A percentile compares a stretch with the other conserved stretches of the same genome.
phyloP scores from a whole-genome alignment of 2,329 filamentous ascomycete species.

The Gnomoniopsis sp. region DNA sequence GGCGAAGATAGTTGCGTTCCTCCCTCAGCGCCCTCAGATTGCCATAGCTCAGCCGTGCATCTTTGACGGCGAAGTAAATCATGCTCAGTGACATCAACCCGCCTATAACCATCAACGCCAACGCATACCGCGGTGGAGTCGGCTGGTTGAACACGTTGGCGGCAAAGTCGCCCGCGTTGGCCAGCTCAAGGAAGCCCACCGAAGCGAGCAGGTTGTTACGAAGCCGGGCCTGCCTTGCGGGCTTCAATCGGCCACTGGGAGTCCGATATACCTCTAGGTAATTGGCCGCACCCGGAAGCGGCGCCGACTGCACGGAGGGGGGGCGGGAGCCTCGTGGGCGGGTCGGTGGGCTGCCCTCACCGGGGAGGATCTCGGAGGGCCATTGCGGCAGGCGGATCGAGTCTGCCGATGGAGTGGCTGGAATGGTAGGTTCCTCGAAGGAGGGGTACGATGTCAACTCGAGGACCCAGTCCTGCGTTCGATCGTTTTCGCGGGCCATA shows the following conservation, averaged over 20 bases:
- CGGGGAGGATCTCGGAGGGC: conserved; percentile 11
- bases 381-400: conserved; percentile 1
- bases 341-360: neutral
- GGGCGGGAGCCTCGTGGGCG: neutral
- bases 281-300: conserved; percentile 14
- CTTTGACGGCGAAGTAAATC: conserved; percentile 42
- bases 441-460: conserved; percentile 11
- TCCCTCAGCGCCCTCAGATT: conserved; percentile 43
- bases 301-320: conserved; percentile 6
- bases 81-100: conserved; percentile 43
- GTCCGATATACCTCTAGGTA: conserved; percentile 12
- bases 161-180: conserved; percentile 54
- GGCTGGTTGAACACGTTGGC: conserved; percentile 55
- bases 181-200: conserved; percentile 51
- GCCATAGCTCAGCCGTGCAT: conserved; percentile 38
- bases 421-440: conserved; percentile 8
- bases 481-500: conserved; percentile 1
- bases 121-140: conserved; percentile 45
- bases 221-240: conserved; percentile 15
- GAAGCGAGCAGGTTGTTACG: conserved; percentile 21
- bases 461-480: conserved; percentile 16
- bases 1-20: conserved; percentile 35
- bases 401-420: neutral
- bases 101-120: conserved; percentile 50
- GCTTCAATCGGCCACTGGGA: conserved; percentile 1